phyloP scores from a whole-genome alignment of 2,329 filamentous ascomycete genomes.

The Orbilia quercus region DNA sequence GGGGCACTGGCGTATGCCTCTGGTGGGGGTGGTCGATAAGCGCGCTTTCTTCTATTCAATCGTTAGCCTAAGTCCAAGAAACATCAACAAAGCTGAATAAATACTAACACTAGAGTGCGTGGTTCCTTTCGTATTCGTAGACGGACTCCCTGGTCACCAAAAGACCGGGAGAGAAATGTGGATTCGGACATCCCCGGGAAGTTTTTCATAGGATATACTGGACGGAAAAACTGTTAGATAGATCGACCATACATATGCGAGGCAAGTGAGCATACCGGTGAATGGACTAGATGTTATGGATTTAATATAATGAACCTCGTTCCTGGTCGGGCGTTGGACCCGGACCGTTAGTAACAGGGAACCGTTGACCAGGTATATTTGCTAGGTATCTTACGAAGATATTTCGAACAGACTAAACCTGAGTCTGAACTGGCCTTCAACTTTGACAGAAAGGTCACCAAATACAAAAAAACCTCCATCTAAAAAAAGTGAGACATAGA shows the following conservation, averaged over 20 bases:
- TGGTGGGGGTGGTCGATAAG: slow-evolving; percentile 51
- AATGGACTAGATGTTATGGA: slow-evolving; percentile 75
- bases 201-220: slow-evolving; percentile 70
- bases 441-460: slow-evolving; percentile 82
- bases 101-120: slow-evolving; percentile 65
- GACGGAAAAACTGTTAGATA: slow-evolving; percentile 31
- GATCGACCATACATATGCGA: slow-evolving; percentile 11
- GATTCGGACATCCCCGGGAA: slow-evolving; percentile 85
- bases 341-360: slow-evolving; percentile 28
- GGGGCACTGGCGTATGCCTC: slow-evolving; percentile 48
- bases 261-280: slow-evolving; percentile 68
- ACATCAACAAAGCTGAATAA: background rate
- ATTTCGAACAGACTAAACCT: slow-evolving; percentile 83
- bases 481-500: slow-evolving; percentile 56
- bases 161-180: slow-evolving; percentile 80
- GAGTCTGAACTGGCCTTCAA: slow-evolving; percentile 77
- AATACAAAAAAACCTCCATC: slow-evolving; percentile 93
- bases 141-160: slow-evolving; percentile 87
- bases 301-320: slow-evolving; percentile 67
- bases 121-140: slow-evolving; percentile 85
- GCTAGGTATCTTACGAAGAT: slow-evolving; percentile 61
- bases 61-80: slow-evolving; percentile 7
- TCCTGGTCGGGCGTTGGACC: too few species aligned
- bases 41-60: slow-evolving; percentile 42
- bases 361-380: slow-evolving; percentile 62